phyloP scores from a whole-genome alignment of 129 eudicot genomes.

The Lonicera japonica region DNA sequence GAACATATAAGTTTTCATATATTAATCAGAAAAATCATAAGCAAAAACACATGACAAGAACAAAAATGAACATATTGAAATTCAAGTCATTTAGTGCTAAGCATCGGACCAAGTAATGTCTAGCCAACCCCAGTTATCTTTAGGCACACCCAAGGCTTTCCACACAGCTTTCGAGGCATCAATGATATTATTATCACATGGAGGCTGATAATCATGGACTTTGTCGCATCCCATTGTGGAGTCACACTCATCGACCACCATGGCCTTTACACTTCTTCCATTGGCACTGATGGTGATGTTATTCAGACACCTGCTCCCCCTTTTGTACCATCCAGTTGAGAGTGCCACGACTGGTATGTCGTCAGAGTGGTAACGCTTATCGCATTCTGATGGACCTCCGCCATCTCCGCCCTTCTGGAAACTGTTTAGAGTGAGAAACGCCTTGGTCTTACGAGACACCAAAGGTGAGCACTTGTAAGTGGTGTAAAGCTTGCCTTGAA shows the following conservation, averaged over 20 bases:
- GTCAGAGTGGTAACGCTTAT: constrained; percentile 28
- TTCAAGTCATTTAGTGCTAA: background rate
- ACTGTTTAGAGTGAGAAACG: constrained; percentile 23
- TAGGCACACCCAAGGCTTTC: constrained; percentile 42
- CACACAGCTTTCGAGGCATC: constrained; percentile 52
- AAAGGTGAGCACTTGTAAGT: constrained; percentile 19
- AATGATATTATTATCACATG: constrained; percentile 32
- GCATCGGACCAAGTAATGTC: constrained; percentile 52
- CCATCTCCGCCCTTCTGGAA: constrained; percentile 29
- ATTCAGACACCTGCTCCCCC: constrained; percentile 27
- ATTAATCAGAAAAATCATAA: background rate
- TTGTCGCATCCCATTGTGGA: background rate
- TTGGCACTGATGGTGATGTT: constrained; percentile 26
- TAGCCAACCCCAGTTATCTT: constrained; percentile 31
- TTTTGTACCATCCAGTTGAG: constrained; percentile 37
- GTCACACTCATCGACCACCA: constrained; percentile 20
- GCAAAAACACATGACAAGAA: background rate
- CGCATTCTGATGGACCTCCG: constrained; percentile 42
- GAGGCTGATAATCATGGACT: constrained; percentile 28
- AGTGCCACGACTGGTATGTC: constrained; percentile 35
- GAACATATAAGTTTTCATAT: background rate
- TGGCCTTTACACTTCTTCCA: constrained; percentile 32
- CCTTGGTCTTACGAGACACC: constrained; percentile 6
- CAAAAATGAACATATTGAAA: background rate
- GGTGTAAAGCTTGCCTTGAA: constrained; percentile 5